Percentiles rank a stretch among this genome's conserved stretches.
Conservation (phyloP, 2,329 filamentous ascomycete genomes). For the Curvularia verruculosa region DNA sequence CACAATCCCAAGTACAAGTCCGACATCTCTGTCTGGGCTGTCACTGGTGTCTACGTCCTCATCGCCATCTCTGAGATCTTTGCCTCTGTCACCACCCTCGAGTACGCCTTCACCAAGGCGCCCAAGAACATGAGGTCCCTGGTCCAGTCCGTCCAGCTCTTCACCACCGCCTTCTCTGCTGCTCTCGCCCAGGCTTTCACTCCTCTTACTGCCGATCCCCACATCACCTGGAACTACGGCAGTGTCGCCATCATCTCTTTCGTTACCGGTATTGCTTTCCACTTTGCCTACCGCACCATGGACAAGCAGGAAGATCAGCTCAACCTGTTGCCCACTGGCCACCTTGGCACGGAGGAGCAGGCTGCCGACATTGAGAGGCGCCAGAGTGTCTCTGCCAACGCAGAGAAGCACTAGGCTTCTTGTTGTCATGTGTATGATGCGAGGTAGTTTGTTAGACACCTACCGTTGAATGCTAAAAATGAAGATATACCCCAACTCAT, state of each 20-base stretch:
- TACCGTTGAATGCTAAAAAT: conserved; percentile 2
- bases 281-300: conserved; percentile 39
- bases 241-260: conserved; percentile 46
- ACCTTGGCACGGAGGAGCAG: conserved; percentile 38
- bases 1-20: conserved; percentile 47
- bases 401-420: conserved; percentile 24
- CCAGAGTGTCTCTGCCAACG: conserved; percentile 20
- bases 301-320: conserved; percentile 47
- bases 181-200: conserved; percentile 40
- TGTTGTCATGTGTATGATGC: background rate
- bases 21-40: conserved; percentile 61
- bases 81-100: conserved; percentile 70
- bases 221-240: conserved; percentile 46
- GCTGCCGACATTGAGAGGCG: conserved; percentile 40
- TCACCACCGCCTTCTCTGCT: conserved; percentile 45
- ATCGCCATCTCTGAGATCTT: conserved; percentile 67
- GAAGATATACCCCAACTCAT: conserved; percentile 11
- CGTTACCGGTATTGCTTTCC: conserved; percentile 42
- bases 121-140: conserved; percentile 65
- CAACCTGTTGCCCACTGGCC: conserved; percentile 48
- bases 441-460: background rate
- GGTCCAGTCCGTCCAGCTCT: conserved; percentile 46
- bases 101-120: conserved; percentile 77
- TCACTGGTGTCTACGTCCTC: conserved; percentile 59
- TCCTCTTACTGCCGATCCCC: conserved; percentile 36